Conservation (phyloP, 768 basidiomycete species). For the Mycena venus region DNA sequence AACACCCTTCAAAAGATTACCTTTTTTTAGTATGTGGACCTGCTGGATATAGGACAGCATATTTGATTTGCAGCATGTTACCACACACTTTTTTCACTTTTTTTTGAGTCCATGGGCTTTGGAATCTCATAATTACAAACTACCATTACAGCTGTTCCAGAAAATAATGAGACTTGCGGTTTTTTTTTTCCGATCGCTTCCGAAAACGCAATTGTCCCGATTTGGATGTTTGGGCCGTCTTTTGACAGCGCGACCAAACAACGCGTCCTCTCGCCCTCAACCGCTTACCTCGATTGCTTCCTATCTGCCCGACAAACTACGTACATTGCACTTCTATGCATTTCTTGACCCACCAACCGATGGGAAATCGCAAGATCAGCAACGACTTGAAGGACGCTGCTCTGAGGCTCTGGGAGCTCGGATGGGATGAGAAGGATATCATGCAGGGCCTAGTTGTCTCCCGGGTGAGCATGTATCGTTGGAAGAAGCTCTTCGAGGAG, state of each 20-base stretch:
- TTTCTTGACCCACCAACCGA: background rate
- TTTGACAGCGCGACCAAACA: background rate
- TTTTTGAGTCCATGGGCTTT: no score
- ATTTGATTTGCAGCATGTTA: no score
- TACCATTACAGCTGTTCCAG: no score
- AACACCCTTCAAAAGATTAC: no score
- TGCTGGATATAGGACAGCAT: no score
- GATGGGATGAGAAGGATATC: slow-evolving; percentile 2
- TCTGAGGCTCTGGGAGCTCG: slow-evolving; percentile 3
- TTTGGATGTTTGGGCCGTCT: no score
- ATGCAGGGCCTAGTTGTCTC: background rate
- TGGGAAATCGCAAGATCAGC: background rate
- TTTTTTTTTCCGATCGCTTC: no score
- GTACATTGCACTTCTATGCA: background rate
- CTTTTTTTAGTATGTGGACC: no score
- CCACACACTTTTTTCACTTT: no score
- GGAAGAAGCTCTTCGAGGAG: slow-evolving; percentile 7
- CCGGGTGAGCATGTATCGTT: background rate
- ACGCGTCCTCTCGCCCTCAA: background rate
- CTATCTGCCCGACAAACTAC: background rate
- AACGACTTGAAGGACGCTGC: background rate
- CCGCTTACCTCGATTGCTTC: background rate
- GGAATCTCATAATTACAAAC: no score
- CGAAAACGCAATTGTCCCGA: no score
- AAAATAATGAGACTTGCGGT: no score